Evolutionary conservation across 2,329 filamentous ascomycete genomes (phyloP), one percentile per base, ranked within the genome.

Genomic region (Arthrinium phaeospermum): DNA sequence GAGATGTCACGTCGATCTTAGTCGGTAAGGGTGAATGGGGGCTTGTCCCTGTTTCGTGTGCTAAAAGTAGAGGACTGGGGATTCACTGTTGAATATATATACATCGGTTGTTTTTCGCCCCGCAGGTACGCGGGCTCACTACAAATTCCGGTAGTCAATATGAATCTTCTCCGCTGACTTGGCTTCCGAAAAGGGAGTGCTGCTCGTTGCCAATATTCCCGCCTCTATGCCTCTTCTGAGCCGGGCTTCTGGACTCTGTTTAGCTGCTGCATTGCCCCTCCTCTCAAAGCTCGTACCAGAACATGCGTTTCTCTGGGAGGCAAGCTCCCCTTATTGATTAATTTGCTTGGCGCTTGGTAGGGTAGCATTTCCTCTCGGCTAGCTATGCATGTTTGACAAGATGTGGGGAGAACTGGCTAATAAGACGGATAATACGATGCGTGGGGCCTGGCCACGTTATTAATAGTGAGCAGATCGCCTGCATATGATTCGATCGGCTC

Each of bases 321-420:
- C 34, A 13, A 41, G 22, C 57, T 64, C 8, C 14, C 57, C 34
- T 22, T 64, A 12, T 41, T 41, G 19, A 24, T 37, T 30, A 14
- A 10, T n/a, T 37, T 30, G n/a, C 3, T 64, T 41, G 57, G 34
- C 57, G 57, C n/a, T n/a, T 64, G 30, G 30, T 24, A 64, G 57
- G 57, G 57, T 64, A 6, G 57, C n/a, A 64, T 64, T 24, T 10
- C 1, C 6, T 12, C 19, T 13, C 57, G 57, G 57, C 34, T 64
- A 64, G 57, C 57, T 8, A 64, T 64, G 57, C 34, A n/a, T 34
- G 1, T 64, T 41, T 64, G 57, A 64, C 57, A 64, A 64, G 34
- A 19, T 64, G 57, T 64, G 57, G 57, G 34, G 57, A 41, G 19
- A n/a, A 41, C 22, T 64, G 57, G 57, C 57, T 64, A 64, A 64